A percentile compares a stretch with the other conserved stretches of the same genome.
phyloP scores from a whole-genome alignment of 2,329 filamentous ascomycete species.

The Teratosphaeria nubilosa region DNA sequence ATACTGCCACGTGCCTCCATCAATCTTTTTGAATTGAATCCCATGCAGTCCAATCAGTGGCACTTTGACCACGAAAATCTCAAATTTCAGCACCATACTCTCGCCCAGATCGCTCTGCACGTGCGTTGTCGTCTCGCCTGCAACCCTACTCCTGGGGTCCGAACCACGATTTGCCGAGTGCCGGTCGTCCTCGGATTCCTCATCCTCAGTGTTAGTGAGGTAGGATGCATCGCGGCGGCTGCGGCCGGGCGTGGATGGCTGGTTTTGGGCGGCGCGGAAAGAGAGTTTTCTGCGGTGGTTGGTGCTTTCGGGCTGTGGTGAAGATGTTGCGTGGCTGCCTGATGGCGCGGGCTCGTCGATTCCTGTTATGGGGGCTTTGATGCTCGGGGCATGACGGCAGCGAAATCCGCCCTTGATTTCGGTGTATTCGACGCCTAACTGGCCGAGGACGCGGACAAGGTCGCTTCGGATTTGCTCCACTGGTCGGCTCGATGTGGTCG shows the following conservation, averaged over 20 bases:
- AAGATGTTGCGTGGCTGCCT: constrained; percentile 47
- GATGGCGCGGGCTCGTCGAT: constrained; percentile 30
- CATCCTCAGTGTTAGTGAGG: constrained; percentile 35
- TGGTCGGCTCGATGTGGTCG: constrained; percentile 87
- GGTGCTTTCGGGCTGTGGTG: constrained; percentile 13
- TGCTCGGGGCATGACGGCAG: constrained; percentile 80
- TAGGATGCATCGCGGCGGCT: neutral
- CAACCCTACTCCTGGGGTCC: constrained; percentile 39
- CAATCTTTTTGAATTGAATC: constrained; percentile 95
- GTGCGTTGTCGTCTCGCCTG: constrained; percentile 83
- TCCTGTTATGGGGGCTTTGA: constrained; percentile 51
- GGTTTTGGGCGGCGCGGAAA: constrained; percentile 45
- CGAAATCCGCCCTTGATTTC: constrained; percentile 92
- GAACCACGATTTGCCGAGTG: constrained; percentile 21
- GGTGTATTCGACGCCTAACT: constrained; percentile 79
- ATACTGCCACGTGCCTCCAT: constrained; percentile 95
- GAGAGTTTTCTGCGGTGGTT: constrained; percentile 71
- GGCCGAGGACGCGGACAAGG: constrained; percentile 78
- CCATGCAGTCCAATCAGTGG: constrained; percentile 86
- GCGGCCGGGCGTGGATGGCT: constrained; percentile 31
- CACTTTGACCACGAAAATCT: constrained; percentile 96
- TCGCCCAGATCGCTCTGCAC: constrained; percentile 82
- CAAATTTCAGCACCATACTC: constrained; percentile 77
- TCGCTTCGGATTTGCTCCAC: constrained; percentile 76
- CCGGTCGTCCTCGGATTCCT: constrained; percentile 22